These are phyloP conservation scores for Chrysosporium keratinophilum DNA, from an alignment of 2,329 filamentous ascomycete genomes.

Conservation along the genomic window DNA sequence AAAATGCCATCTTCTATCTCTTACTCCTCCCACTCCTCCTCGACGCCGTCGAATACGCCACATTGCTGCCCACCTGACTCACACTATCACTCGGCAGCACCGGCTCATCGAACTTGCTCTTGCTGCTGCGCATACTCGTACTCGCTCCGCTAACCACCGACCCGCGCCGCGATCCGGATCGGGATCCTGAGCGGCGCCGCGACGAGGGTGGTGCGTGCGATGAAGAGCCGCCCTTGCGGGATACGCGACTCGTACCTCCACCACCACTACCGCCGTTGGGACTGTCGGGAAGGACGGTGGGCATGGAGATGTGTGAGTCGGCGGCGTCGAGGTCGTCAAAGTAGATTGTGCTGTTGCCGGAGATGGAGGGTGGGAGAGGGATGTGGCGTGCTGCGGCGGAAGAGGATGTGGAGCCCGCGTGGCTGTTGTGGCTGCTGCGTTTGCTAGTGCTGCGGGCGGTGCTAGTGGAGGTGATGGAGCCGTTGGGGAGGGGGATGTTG, in stretches of 20 bases:
- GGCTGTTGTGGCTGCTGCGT: constrained; percentile 14
- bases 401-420: constrained; percentile 15
- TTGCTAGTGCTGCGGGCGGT: constrained; percentile 13
- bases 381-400: constrained; percentile 17
- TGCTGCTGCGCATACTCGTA: too few relatives aligned
- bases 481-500: constrained; percentile 29
- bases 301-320: constrained; percentile 56
- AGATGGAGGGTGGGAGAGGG: constrained; percentile 26
- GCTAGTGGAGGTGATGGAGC: constrained; percentile 16
- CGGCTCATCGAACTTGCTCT: constrained; percentile 30
- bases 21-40: constrained; percentile 14
- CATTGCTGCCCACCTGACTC: constrained; percentile 28
- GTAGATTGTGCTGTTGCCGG: constrained; percentile 23
- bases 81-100: constrained; percentile 32
- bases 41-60: constrained; percentile 13
- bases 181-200: constrained; percentile 10
- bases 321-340: constrained; percentile 25
- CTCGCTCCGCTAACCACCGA: constrained; percentile 9
- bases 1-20: too few relatives aligned
- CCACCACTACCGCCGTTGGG: too few relatives aligned
- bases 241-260: too few relatives aligned
- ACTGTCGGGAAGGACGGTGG: constrained; percentile 17
- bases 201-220: constrained; percentile 14
- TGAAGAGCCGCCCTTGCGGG: constrained; percentile 23
- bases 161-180: constrained; percentile 7